Percentiles rank a stretch among this genome's conserved stretches.
Evolutionary conservation across 305 asterid species (phyloP).

Genomic region (Fraxinus platypoda): DNA sequence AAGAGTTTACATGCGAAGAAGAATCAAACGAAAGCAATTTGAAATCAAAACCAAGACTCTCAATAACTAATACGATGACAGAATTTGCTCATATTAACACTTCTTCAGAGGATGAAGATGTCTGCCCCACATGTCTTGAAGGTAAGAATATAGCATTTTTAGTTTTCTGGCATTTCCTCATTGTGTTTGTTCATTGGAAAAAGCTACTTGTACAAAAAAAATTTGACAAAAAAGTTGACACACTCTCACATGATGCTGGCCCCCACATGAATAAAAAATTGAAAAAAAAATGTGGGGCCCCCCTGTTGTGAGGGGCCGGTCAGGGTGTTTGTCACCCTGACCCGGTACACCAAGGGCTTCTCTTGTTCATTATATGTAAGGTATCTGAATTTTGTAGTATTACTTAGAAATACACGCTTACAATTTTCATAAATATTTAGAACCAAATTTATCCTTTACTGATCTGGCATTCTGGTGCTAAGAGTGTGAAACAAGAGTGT

Average conservation of each 20-base stretch:
- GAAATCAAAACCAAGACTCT: constrained; percentile 51
- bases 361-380: neutral
- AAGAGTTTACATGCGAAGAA: constrained; percentile 47
- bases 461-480: neutral
- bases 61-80: constrained; percentile 43
- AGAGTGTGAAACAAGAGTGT: neutral
- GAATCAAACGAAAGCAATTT: constrained; percentile 60
- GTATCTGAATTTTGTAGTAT: neutral
- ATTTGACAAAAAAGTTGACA: too few relatives aligned
- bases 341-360: too few relatives aligned
- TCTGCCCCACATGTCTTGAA: constrained; percentile 93
- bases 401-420: neutral
- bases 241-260: too few relatives aligned
- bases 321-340: too few relatives aligned
- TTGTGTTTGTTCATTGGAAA: neutral
- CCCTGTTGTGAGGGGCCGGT: too few relatives aligned
- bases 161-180: neutral
- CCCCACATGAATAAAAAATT: too few relatives aligned
- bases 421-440: neutral
- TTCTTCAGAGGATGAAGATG: constrained; percentile 85
- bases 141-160: constrained; percentile 38
- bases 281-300: too few relatives aligned
- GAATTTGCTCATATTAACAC: constrained; percentile 69
- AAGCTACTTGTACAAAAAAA: too few relatives aligned
- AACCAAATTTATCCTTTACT: neutral